Percentiles rank a stretch among this genome's conserved stretches.
Evolutionary conservation across 2,329 filamentous ascomycete genomes (phyloP).

Genomic region (Penicillium janthinellum): DNA sequence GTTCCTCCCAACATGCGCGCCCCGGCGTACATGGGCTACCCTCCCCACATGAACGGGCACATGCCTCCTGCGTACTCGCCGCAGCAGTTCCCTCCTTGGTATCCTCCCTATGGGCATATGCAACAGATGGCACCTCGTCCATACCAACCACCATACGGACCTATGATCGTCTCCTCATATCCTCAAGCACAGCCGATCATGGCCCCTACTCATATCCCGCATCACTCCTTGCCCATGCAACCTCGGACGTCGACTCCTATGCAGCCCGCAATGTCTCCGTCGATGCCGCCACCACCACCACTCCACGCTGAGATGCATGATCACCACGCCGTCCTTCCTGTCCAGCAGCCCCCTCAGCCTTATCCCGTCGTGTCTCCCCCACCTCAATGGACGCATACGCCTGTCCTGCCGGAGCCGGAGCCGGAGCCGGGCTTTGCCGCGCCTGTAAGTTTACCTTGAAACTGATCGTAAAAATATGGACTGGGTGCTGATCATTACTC

Average conservation of each 20-base stretch:
- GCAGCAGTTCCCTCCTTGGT: slow-evolving; percentile 52
- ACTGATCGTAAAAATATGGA: background rate
- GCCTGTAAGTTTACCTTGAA: slow-evolving; percentile 40
- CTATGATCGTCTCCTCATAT: slow-evolving; percentile 48
- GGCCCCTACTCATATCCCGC: slow-evolving; percentile 40
- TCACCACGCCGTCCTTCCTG: slow-evolving; percentile 25
- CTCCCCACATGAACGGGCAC: slow-evolving; percentile 60
- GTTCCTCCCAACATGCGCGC: slow-evolving; percentile 56
- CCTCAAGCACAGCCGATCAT: slow-evolving; percentile 45
- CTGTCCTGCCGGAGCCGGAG: slow-evolving; percentile 25
- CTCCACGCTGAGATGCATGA: slow-evolving; percentile 34
- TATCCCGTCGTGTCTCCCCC: slow-evolving; percentile 41
- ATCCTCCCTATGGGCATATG: slow-evolving; percentile 46
- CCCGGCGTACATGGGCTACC: slow-evolving; percentile 61
- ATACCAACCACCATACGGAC: slow-evolving; percentile 43
- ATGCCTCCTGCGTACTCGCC: slow-evolving; percentile 47
- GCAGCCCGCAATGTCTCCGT: slow-evolving; percentile 40
- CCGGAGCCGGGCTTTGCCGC: slow-evolving; percentile 50
- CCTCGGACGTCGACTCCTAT: slow-evolving; percentile 41
- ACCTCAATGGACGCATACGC: slow-evolving; percentile 28
- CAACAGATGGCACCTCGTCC: slow-evolving; percentile 45
- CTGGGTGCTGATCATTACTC: slow-evolving; percentile 15
- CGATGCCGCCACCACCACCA: slow-evolving; percentile 29
- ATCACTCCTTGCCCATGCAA: slow-evolving; percentile 40
- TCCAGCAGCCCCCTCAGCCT: slow-evolving; percentile 29